Base-by-base conservation (phyloP, 2,329 filamentous ascomycete genomes). In the Fusarium continuum region DNA sequence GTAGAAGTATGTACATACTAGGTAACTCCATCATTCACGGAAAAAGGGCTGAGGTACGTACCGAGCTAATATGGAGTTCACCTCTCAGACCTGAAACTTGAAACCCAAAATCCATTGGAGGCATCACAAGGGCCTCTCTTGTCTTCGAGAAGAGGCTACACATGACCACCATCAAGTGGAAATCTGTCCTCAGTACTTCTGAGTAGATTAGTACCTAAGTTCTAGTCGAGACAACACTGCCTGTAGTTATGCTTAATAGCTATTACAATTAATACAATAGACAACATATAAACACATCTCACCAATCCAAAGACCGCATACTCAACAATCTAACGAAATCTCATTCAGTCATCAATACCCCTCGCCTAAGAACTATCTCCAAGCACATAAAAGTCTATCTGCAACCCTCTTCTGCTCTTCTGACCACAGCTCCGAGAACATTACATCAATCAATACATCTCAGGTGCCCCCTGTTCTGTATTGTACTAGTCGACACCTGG, bases 271-370 rank as follows among this genome's bases (percentile, higher is more conserved):
- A n/a, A n/a, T n/a, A n/a, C n/a, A n/a, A n/a, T n/a, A n/a, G n/a
- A n/a, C n/a, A n/a, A n/a, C n/a, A n/a, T n/a, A n/a, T 19, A 46
- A 20, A 26, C 17, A 38, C 7, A n/a, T 13, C 22, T 47, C 44
- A 47, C 44, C 7, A 16, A 16, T 19, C 6, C 50, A 47, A n/a
- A 16, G 6, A 7, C 6, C 20, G 23, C 22, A 23, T 22, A 22
- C 19, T n/a, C n/a, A n/a, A 47, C 35, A 61, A 45, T 52, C 52
- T 64, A 54, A 60, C 54, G 48, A 66, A 65, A 57, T 70, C 41
- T 71, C 69, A 71, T 71, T 71, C 67, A 71, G 43, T 71, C 69
- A 61, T 71, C 65, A 71, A 59, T 63, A 61, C 52, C 52, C 34
- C 45, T 53, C 52, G 38, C 49, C 58, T 48, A 60, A 41, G 36